These are phyloP conservation scores for Hyaloscypha bicolor DNA, from an alignment of 495 filamentous ascomycete species.

Conservation along the genomic window DNA sequence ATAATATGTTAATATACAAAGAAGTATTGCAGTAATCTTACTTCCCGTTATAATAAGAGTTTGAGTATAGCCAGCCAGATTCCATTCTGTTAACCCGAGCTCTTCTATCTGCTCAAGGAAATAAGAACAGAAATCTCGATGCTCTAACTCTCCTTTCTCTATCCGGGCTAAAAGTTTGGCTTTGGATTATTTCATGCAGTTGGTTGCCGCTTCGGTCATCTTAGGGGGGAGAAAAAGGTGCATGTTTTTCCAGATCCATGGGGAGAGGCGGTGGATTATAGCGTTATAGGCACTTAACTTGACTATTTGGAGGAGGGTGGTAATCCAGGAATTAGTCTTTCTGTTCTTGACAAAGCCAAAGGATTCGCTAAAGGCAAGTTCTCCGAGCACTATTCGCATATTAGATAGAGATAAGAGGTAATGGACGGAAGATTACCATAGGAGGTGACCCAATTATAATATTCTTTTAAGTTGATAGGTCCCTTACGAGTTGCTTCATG, in stretches of 20 bases:
- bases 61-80: conserved; percentile 1
- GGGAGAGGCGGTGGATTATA: neutral
- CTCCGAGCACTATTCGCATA: conserved; percentile 47
- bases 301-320: conserved; percentile 34
- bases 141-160: conserved; percentile 31
- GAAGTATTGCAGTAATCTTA: conserved; percentile 57
- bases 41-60: conserved; percentile 39
- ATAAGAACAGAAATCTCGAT: conserved; percentile 12
- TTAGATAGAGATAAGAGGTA: no score
- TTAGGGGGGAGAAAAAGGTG: neutral
- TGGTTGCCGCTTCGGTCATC: neutral
- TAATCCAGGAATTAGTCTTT: conserved; percentile 48
- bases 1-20: conserved; percentile 53
- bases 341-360: conserved; percentile 50
- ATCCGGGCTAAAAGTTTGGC: neutral
- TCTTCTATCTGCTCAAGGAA: conserved; percentile 1
- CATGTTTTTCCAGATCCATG: neutral
- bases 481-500: no score
- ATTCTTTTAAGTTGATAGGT: conserved; percentile 49
- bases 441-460: conserved; percentile 49
- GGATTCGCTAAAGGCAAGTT: conserved; percentile 55
- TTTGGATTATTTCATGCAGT: neutral
- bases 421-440: conserved; percentile 52
- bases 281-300: conserved; percentile 26
- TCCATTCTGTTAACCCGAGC: neutral